phyloP scores from a whole-genome alignment of 2,329 filamentous ascomycete genomes.

The Zymoseptoria ardabiliae region DNA sequence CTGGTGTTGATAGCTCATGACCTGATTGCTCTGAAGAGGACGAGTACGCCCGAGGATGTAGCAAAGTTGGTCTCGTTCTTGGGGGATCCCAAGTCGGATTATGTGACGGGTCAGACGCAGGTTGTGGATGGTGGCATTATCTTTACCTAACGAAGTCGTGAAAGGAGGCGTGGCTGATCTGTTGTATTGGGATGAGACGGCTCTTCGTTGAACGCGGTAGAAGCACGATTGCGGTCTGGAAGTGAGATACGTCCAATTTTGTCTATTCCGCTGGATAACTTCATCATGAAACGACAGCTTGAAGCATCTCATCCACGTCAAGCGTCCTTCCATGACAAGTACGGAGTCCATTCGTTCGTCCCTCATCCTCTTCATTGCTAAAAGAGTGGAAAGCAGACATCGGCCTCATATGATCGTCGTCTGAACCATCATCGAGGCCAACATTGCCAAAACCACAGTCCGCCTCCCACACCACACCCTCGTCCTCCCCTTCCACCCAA shows the following conservation, averaged over 20 bases:
- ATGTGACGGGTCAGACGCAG: slow-evolving; percentile 59
- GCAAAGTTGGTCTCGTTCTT: slow-evolving; percentile 56
- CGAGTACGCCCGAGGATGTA: slow-evolving; percentile 57
- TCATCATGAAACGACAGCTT: not conserved
- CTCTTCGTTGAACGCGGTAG: not conserved
- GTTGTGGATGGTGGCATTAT: slow-evolving; percentile 41
- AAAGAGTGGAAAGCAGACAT: not conserved
- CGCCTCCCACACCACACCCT: not conserved
- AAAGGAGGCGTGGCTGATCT: not conserved
- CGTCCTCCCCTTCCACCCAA: not conserved
- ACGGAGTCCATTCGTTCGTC: not conserved
- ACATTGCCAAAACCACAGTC: not conserved
- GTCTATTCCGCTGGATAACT: not conserved
- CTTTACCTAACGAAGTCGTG: slow-evolving; percentile 17
- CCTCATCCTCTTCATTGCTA: not conserved
- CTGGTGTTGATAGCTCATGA: slow-evolving; percentile 27
- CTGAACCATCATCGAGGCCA: not conserved
- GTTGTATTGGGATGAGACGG: not conserved
- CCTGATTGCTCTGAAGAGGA: slow-evolving; percentile 50
- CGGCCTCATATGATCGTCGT: not conserved
- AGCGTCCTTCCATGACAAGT: not conserved
- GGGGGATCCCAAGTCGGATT: slow-evolving; percentile 52
- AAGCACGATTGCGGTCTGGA: not conserved
- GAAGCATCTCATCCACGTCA: not conserved
- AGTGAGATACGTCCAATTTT: not conserved